phyloP scores from a whole-genome alignment of 1,284 basidiomycete species.

The Anthracocystis panici-leucophaei region DNA sequence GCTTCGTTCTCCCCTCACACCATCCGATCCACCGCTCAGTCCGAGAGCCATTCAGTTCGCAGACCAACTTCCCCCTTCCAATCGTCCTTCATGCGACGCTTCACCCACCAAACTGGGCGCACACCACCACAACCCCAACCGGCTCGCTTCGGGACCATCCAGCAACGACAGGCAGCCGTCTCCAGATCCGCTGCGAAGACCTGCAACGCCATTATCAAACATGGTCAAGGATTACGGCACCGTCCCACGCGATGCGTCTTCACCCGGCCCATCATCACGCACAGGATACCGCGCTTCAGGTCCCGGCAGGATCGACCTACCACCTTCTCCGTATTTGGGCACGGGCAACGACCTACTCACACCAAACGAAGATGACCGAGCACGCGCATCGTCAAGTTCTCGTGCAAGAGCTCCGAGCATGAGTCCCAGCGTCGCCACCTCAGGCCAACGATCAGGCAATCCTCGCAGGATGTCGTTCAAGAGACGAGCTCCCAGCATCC shows the following conservation, averaged over 20 bases:
- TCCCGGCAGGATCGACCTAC: constrained; percentile 41
- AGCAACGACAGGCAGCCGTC: constrained; percentile 15
- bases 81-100: constrained; percentile 20
- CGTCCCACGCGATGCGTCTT: constrained; percentile 12
- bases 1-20: constrained; percentile 28
- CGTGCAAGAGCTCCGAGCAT: constrained; percentile 25
- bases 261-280: background rate
- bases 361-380: constrained; percentile 15
- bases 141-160: constrained; percentile 1
- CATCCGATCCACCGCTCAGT: constrained; percentile 31
- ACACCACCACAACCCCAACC: constrained; percentile 1
- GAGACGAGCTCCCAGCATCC: constrained; percentile 31
- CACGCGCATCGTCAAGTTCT: background rate
- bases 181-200: constrained; percentile 29
- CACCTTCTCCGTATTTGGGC: constrained; percentile 33
- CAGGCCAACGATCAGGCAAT: constrained; percentile 9
- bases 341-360: constrained; percentile 17
- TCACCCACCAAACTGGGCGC: constrained; percentile 22
- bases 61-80: constrained; percentile 26
- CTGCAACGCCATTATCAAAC: constrained; percentile 15
- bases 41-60: constrained; percentile 45
- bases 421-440: constrained; percentile 36
- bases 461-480: constrained; percentile 51
- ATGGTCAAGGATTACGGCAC: constrained; percentile 37
- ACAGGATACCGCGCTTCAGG: constrained; percentile 39